Evolutionary conservation across 768 basidiomycete genomes (phyloP).

Genomic region (Pholiota microspora): DNA sequence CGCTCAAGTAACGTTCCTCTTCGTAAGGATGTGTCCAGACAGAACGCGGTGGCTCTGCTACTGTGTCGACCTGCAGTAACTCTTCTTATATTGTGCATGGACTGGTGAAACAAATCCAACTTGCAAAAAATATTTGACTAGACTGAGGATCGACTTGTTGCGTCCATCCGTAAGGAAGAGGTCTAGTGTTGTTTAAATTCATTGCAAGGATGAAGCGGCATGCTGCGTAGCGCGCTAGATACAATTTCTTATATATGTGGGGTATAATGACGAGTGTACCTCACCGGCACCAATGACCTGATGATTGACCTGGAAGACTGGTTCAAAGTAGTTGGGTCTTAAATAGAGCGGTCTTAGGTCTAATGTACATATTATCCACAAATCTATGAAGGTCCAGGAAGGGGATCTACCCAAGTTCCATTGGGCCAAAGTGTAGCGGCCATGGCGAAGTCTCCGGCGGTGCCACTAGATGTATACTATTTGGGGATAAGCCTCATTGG

Average conservation of each 20-base stretch:
- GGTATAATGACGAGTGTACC: too few relatives aligned
- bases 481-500: constrained; percentile 1
- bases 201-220: constrained; percentile 4
- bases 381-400: constrained; percentile 59
- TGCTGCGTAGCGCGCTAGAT: too few relatives aligned
- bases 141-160: constrained; percentile 40
- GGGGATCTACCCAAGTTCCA: constrained; percentile 78
- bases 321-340: too few relatives aligned
- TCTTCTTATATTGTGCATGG: background rate
- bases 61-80: constrained; percentile 55
- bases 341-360: background rate
- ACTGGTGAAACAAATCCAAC: constrained; percentile 8
- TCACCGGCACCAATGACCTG: too few relatives aligned
- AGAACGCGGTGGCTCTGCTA: constrained; percentile 56
- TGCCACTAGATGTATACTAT: constrained; percentile 47
- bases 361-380: background rate
- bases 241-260: too few relatives aligned
- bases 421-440: constrained; percentile 76
- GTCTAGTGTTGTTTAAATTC: constrained; percentile 14
- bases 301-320: too few relatives aligned
- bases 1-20: constrained; percentile 58
- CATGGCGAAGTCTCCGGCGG: constrained; percentile 76
- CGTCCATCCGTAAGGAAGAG: constrained; percentile 60
- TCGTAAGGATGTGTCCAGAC: constrained; percentile 77
- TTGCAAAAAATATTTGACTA: constrained; percentile 50